Evolutionary conservation across 106 monocot genomes (phyloP).

Genomic region (Acanthochlamys bracteata): DNA sequence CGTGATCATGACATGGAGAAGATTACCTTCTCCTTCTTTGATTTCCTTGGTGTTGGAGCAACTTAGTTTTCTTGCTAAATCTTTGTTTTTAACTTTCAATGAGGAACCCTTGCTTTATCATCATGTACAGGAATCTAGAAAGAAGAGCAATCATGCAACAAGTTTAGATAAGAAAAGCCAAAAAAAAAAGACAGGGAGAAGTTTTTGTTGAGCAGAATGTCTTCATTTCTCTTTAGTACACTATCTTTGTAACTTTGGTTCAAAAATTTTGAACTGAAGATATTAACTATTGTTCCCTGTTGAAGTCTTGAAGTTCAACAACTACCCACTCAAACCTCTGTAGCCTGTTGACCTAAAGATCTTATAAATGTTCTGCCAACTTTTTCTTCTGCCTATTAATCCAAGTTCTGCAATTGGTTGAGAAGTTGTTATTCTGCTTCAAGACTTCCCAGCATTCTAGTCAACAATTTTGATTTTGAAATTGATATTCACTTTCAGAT

Average conservation of each 20-base stretch:
- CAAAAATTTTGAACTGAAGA: slow-evolving; percentile 1
- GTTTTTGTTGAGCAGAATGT: neutral
- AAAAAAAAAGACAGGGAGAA: neutral
- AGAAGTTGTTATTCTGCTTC: too few relatives aligned
- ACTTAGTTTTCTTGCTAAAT: neutral
- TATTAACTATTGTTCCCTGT: neutral
- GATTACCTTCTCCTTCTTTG: slow-evolving; percentile 39
- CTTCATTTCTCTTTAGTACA: neutral
- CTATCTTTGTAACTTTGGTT: neutral
- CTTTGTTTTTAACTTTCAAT: neutral
- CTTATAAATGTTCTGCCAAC: too few relatives aligned
- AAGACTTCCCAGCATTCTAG: too few relatives aligned
- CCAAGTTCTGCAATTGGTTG: too few relatives aligned
- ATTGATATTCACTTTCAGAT: too few relatives aligned
- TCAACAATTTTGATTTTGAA: too few relatives aligned
- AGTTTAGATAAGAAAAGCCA: neutral
- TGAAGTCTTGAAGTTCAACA: neutral
- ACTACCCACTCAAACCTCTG: neutral
- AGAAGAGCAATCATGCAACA: neutral
- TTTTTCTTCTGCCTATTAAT: too few relatives aligned
- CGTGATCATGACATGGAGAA: slow-evolving; percentile 4
- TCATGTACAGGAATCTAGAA: neutral
- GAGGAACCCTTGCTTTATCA: neutral
- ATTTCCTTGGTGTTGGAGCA: slow-evolving; percentile 74
- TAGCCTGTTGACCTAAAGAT: neutral